These are phyloP conservation scores for Bryoerythrophyllum caledonicum DNA, from an alignment of 225 moss, liverwort and hornwort genomes.

Conservation along the genomic window DNA sequence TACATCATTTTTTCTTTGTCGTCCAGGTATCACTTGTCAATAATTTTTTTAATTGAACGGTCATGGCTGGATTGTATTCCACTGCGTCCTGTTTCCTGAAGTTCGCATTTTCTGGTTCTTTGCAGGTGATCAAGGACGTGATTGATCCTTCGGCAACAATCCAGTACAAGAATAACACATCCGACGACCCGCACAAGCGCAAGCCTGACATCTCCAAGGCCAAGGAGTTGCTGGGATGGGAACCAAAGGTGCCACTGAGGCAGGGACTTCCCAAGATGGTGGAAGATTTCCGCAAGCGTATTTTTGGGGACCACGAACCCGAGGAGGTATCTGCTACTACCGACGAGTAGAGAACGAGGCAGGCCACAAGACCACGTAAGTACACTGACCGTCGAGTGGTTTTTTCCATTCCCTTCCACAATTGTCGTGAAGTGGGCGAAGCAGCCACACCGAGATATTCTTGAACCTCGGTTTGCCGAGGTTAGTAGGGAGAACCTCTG, in stretches of 20 bases:
- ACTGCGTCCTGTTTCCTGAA: not conserved
- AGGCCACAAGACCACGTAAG: not conserved
- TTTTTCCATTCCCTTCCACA: not conserved
- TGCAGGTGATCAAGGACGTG: conserved; percentile 59
- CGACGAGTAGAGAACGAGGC: not conserved
- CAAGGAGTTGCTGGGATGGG: conserved; percentile 39
- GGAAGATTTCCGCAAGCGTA: conserved; percentile 31
- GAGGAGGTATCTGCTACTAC: not conserved
- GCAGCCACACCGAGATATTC: not conserved
- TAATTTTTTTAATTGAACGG: not conserved
- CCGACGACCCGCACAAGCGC: conserved; percentile 39
- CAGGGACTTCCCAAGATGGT: conserved; percentile 36
- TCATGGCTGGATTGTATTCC: not conserved
- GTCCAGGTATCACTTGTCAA: not conserved
- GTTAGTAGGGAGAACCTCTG: not conserved
- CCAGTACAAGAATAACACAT: conserved; percentile 27
- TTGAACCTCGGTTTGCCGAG: conserved; percentile 3
- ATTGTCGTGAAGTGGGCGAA: not conserved
- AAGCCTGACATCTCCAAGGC: conserved; percentile 40
- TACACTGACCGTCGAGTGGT: not conserved
- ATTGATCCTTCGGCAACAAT: conserved; percentile 47
- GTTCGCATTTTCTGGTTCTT: not conserved
- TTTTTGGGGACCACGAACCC: conserved; percentile 26
- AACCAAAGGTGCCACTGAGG: conserved; percentile 27
- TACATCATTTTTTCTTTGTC: not conserved